Evolutionary conservation across 768 basidiomycete genomes (phyloP), one percentile per base, ranked within the genome.

Genomic region (Leucosporidium creatinivorum): DNA sequence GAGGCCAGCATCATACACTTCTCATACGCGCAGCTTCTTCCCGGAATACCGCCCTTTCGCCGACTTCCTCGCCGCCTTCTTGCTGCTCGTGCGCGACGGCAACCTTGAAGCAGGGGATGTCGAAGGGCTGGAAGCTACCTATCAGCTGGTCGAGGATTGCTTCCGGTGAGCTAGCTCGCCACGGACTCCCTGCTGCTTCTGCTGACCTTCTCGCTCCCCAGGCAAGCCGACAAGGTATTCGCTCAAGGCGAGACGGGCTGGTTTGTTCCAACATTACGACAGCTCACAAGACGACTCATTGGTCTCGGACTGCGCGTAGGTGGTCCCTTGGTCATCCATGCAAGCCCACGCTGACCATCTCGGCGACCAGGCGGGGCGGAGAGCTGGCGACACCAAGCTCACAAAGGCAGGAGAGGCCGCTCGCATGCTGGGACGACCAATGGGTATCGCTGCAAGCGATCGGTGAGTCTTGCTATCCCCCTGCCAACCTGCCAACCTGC

Each of bases 221-320:
- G 72, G 23, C 50, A 63, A 0, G 69, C 71, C 21, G 66, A 69
- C 19, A 47, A 66, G 1, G 19, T 73, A 18, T 68, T 74, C 28
- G 65, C 65, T 0, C 58, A 57, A 5, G 68, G 62, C 15, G 73
- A 76, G 21, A 65, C 65, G 19, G 75, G 68, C 0, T 73, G 65
- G 64, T 74, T 74, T 61, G 70, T 74, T 1, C 70, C 70, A 15
- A 68, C 73, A 2, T 51, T 76, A 36, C 70, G 75, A 12, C 52
- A 58, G 21, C 28, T 73, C 1, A 63, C 75, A 1, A 23, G 28
- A 1, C 13, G 61, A 7, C 52, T 74, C 7, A 59, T 69, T 17
- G 44, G 47, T 10, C 61, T 74, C 12, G 69, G 73, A 0, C 50
- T 74, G 0, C 30, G 58, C 23, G 75, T 74, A 15, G 54, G 69